Conservation (phyloP, 495 filamentous ascomycete genomes). For the Patellaria atrata region DNA sequence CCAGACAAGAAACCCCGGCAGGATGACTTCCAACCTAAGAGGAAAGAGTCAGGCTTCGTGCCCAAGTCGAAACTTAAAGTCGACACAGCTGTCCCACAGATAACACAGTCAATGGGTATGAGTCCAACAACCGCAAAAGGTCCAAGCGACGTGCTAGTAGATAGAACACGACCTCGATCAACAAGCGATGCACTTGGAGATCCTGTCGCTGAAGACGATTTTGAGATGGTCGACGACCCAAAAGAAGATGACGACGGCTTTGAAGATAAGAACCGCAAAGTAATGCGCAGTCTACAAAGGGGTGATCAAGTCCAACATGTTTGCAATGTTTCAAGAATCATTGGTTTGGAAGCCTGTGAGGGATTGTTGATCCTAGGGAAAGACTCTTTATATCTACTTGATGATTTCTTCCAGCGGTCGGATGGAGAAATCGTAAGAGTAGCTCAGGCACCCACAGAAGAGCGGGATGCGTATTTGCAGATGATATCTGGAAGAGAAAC, state of each 20-base stretch:
- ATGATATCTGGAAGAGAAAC: slow-evolving; percentile 57
- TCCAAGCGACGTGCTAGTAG: neutral
- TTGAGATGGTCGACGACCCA: slow-evolving; percentile 84
- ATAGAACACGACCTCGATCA: slow-evolving; percentile 4
- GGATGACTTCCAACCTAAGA: slow-evolving; percentile 75
- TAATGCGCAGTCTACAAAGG: slow-evolving; percentile 84
- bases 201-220: slow-evolving; percentile 48
- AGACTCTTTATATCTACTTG: slow-evolving; percentile 79
- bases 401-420: slow-evolving; percentile 83
- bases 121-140: slow-evolving; percentile 27
- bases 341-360: slow-evolving; percentile 83
- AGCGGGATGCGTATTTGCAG: slow-evolving; percentile 86
- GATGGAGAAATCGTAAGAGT: slow-evolving; percentile 96
- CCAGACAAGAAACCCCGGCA: slow-evolving; percentile 54
- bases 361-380: slow-evolving; percentile 90
- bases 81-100: slow-evolving; percentile 26
- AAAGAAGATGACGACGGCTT: slow-evolving; percentile 71
- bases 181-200: slow-evolving; percentile 8
- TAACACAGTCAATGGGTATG: slow-evolving; percentile 21
- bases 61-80: slow-evolving; percentile 25
- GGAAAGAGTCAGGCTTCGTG: slow-evolving; percentile 34
- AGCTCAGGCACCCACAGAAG: slow-evolving; percentile 80
- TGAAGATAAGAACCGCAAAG: slow-evolving; percentile 94
- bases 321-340: slow-evolving; percentile 86
- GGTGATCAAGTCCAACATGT: slow-evolving; percentile 88